A percentile compares a stretch with the other conserved stretches of the same genome.
Conservation (phyloP, 495 filamentous ascomycete genomes). For the Tuber magnatum region DNA sequence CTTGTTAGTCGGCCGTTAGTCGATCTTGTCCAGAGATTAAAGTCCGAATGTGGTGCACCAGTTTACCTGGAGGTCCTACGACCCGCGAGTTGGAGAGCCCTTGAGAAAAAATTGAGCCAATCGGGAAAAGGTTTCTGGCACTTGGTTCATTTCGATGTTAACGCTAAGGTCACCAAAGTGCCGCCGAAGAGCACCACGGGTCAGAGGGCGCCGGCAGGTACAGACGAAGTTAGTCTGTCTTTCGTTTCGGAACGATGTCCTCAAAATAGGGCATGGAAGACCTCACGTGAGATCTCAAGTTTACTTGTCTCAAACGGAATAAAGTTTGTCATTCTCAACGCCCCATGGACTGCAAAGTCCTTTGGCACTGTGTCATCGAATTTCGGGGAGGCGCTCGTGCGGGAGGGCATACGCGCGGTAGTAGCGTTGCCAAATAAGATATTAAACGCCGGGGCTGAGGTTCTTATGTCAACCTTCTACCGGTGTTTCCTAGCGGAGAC, state of each 20-base stretch:
- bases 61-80: conserved; percentile 27
- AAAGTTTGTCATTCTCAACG: conserved; percentile 25
- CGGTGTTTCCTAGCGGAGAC: conserved; percentile 10
- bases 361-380: conserved; percentile 16
- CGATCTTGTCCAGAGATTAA: conserved; percentile 19
- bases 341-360: conserved; percentile 15
- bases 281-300: conserved; percentile 11
- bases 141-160: conserved; percentile 25
- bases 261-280: conserved; percentile 20
- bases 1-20: conserved; percentile 16
- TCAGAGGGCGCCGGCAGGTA: neutral
- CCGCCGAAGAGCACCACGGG: no score
- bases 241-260: conserved; percentile 24
- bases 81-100: conserved; percentile 24
- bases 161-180: conserved; percentile 8
- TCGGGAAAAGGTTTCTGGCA: conserved; percentile 22
- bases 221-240: conserved; percentile 16
- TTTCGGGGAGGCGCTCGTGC: conserved; percentile 19
- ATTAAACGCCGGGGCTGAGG: conserved; percentile 19
- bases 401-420: conserved; percentile 18
- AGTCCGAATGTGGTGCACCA: neutral
- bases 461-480: conserved; percentile 29
- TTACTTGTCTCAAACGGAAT: conserved; percentile 14
- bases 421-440: conserved; percentile 26
- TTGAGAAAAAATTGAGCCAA: conserved; percentile 10